Percentiles rank a stretch among this genome's conserved stretches.
Conservation (phyloP, 129 eudicot genomes). For the carrot (Daucus carota) region DH1_v3.0 NC_030384.2:48284501-48285000, state of each 20-base stretch:
- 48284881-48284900: neutral
- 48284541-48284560: neutral
- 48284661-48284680: neutral
- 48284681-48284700: neutral
- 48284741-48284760: neutral
- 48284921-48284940: constrained; percentile 16
- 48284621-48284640: neutral
- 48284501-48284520: constrained; percentile 7
- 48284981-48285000: constrained; percentile 87
- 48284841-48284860: neutral
- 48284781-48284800: neutral
- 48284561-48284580: neutral
- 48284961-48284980: constrained; percentile 55
- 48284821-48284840: neutral
- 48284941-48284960: constrained; percentile 83
- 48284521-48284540: neutral
- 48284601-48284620: neutral
- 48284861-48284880: neutral
- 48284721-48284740: neutral
- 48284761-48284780: neutral
- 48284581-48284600: neutral
- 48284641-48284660: neutral
- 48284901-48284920: neutral
- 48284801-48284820: neutral
- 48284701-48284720: neutral